Conservation (phyloP, 2,329 filamentous ascomycete genomes). For the Stylonectria norvegica region DNA sequence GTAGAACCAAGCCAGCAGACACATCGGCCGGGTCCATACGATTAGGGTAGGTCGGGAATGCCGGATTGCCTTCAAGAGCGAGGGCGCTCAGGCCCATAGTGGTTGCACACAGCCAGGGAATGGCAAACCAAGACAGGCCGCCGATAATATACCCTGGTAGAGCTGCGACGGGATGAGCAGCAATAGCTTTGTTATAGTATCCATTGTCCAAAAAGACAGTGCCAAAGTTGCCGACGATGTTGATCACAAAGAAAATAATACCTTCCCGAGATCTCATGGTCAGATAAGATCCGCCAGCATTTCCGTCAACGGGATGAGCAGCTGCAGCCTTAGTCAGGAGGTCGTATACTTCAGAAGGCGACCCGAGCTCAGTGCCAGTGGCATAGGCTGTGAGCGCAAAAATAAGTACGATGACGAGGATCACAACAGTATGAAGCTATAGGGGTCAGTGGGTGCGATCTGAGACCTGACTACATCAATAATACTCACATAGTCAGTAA, state of each 20-base stretch:
- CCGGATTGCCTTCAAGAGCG: slow-evolving; percentile 58
- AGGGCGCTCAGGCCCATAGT: slow-evolving; percentile 83
- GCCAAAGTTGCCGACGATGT: slow-evolving; percentile 77
- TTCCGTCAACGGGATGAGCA: slow-evolving; percentile 73
- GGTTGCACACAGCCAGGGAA: slow-evolving; percentile 84
- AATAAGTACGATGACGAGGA: slow-evolving; percentile 79
- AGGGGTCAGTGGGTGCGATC: neutral
- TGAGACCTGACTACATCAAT: too few relatives aligned
- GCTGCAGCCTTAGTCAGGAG: slow-evolving; percentile 65
- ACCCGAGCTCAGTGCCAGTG: slow-evolving; percentile 68
- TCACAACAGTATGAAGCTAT: slow-evolving; percentile 68
- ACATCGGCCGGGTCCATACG: slow-evolving; percentile 54
- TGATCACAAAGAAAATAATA: slow-evolving; percentile 88
- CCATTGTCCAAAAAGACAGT: slow-evolving; percentile 85
- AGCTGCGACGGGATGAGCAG: slow-evolving; percentile 78
- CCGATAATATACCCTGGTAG: slow-evolving; percentile 86
- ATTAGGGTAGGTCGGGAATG: slow-evolving; percentile 48
- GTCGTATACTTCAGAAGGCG: slow-evolving; percentile 74
- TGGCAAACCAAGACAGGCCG: slow-evolving; percentile 86
- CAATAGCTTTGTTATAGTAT: slow-evolving; percentile 93
- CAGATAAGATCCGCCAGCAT: slow-evolving; percentile 76
- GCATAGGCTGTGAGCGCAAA: slow-evolving; percentile 83
- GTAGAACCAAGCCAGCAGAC: slow-evolving; percentile 77
- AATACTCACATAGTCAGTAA: slow-evolving; percentile 68
- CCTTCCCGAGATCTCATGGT: slow-evolving; percentile 74